Base-by-base conservation (phyloP, 371 early-diverging fungal species). In the Syncephalastrum contaminatum region DNA sequence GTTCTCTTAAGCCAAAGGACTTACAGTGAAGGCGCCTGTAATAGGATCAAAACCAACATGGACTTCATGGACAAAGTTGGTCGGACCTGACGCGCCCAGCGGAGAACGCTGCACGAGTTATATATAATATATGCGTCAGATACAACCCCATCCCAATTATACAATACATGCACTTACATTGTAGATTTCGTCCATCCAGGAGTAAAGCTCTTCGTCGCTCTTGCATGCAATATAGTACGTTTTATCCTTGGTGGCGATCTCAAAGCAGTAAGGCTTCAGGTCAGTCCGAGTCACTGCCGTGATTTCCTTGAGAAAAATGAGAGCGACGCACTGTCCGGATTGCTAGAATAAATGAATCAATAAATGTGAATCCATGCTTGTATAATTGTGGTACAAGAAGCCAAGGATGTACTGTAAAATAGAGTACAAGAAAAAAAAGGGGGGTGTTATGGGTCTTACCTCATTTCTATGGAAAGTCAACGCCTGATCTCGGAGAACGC, bases 151-250 rank as follows among this genome's bases (percentile, higher is more conserved):
- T n/a, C 15, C 42, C 22, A 56, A 43, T n/a, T 18, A n/a, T n/a
- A 56, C 16, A 51, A 36, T 18, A 36, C 48, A 53, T 53, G 14
- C 13, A 21, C 55, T 63, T 72, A 88, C 88, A 70, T 82, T 87
- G 72, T 96, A 96, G 66, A 98, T 89, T 62, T 92, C 92, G 69
- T 97, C 97, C 87, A 96, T 91, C 98, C 97, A 97, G 22, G 90
- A 86, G 72, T 98, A 98, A n/a, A 98, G 82, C 58, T 98, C 97
- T 62, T 94, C 94, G 64, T 98, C 98, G 66, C 83, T 91, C 72
- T 88, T 90, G 72, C 93, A 93, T n/a, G 92, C 84, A 43, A 98
- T 72, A 70, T 86, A 93, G 71, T 90, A 95, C 36, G 89, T 86
- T 69, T 89, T 86, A 48, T 95, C 96, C 69, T 88, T 91, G 43